Evolutionary conservation across 495 filamentous ascomycete species (phyloP).

Genomic region (Hypomontagnella monticulosa): DNA sequence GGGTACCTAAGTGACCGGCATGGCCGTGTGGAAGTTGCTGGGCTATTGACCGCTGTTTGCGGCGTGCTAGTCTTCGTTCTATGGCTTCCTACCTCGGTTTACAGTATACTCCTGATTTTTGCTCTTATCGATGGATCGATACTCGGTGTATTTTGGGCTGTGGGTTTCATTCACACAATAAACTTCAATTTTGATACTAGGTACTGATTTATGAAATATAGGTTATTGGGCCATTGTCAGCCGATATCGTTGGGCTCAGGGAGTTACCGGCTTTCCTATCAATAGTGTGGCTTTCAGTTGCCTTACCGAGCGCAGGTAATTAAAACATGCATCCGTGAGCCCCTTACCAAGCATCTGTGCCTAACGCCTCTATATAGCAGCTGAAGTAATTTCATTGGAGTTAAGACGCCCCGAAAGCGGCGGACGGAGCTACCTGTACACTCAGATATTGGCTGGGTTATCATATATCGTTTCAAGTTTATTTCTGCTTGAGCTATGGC

Average conservation of each 20-base stretch:
- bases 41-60: not conserved
- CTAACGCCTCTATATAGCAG: too few relatives aligned
- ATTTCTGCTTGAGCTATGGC: too few relatives aligned
- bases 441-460: too few relatives aligned
- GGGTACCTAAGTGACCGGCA: not conserved
- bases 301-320: not conserved
- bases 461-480: too few relatives aligned
- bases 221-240: not conserved
- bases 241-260: not conserved
- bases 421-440: too few relatives aligned
- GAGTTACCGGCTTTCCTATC: conserved; percentile 2
- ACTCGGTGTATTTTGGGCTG: not conserved
- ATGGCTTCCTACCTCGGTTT: not conserved
- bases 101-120: not conserved
- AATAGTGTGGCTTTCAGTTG: not conserved
- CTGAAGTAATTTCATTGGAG: too few relatives aligned
- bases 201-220: not conserved
- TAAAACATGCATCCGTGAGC: too few relatives aligned
- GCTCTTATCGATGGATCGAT: not conserved
- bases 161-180: not conserved
- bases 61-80: not conserved
- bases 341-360: too few relatives aligned
- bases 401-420: too few relatives aligned
- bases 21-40: not conserved
- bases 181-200: not conserved